Conservation (phyloP, 768 basidiomycete genomes). For the Gelatoporia subvermispora region DNA sequence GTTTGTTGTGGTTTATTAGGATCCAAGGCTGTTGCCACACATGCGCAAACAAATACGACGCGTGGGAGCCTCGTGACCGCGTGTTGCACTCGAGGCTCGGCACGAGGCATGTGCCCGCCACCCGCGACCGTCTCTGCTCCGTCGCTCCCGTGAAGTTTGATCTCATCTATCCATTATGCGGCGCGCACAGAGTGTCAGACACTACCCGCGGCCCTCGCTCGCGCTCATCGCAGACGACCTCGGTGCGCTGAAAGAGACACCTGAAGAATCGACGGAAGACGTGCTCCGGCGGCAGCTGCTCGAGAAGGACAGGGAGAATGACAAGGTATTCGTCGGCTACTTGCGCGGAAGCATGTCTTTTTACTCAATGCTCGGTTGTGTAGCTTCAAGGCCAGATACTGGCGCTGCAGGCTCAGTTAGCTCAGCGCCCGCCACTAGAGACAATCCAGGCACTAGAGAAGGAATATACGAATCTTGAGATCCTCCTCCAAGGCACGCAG, state of each 20-base stretch:
- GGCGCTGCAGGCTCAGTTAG: slow-evolving; percentile 58
- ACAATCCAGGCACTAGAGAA: slow-evolving; percentile 60
- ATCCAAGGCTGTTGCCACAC: background rate
- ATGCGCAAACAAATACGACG: background rate
- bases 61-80: background rate
- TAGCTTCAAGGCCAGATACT: slow-evolving; percentile 59
- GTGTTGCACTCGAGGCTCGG: background rate
- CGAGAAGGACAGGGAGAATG: slow-evolving; percentile 66
- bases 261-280: slow-evolving; percentile 55
- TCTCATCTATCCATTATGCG: slow-evolving; percentile 36
- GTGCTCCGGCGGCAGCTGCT: slow-evolving; percentile 56
- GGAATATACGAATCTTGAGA: slow-evolving; percentile 71
- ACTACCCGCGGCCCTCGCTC: slow-evolving; percentile 49
- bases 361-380: background rate
- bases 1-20: background rate
- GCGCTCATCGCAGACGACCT: slow-evolving; percentile 51
- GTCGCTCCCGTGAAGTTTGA: background rate
- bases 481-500: slow-evolving; percentile 75
- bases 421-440: slow-evolving; percentile 64
- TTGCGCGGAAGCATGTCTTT: background rate
- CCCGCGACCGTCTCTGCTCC: background rate
- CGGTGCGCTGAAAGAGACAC: slow-evolving; percentile 49
- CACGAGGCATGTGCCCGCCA: background rate
- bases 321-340: slow-evolving; percentile 41
- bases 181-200: slow-evolving; percentile 58